Evolutionary conservation across 176 grass and related monocot genomes (phyloP).

Genomic region (Eremochloa ophiuroides): DNA sequence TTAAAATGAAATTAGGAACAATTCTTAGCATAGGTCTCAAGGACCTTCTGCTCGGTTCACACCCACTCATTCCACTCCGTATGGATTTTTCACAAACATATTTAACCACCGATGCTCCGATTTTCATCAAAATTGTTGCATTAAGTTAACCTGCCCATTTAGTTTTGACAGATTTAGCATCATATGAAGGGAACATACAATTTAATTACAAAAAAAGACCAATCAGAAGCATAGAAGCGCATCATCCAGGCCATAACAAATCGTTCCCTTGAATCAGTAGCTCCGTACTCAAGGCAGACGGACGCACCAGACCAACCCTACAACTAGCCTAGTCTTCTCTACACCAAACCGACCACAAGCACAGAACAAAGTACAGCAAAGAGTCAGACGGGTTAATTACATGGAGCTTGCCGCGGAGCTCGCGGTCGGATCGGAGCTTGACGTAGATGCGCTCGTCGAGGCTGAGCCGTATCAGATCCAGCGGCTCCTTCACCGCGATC

Average conservation of each 20-base stretch:
- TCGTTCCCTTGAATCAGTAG: not conserved
- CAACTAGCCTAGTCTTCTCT: not conserved
- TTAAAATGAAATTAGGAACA: not conserved
- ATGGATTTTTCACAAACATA: no score
- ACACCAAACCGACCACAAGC: not conserved
- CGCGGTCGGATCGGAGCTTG: conserved; percentile 93
- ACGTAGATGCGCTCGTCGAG: conserved; percentile 99
- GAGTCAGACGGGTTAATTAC: conserved; percentile 33
- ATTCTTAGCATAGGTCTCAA: not conserved
- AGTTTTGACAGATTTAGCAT: not conserved
- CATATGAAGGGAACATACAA: not conserved
- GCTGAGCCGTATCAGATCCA: conserved; percentile 98
- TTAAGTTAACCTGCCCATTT: not conserved
- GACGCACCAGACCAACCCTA: not conserved
- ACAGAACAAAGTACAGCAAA: not conserved
- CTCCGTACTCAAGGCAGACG: not conserved
- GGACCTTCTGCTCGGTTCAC: not conserved
- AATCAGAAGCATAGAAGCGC: not conserved
- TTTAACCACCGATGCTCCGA: no score
- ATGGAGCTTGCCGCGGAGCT: conserved; percentile 98
- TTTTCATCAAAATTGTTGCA: not conserved
- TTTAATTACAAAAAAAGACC: not conserved
- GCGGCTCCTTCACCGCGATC: conserved; percentile 91
- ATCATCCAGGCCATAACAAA: not conserved
- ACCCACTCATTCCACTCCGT: not conserved